Base-by-base conservation (phyloP, 371 early-diverging fungal genomes). In the Rhizopus sp. region DNA sequence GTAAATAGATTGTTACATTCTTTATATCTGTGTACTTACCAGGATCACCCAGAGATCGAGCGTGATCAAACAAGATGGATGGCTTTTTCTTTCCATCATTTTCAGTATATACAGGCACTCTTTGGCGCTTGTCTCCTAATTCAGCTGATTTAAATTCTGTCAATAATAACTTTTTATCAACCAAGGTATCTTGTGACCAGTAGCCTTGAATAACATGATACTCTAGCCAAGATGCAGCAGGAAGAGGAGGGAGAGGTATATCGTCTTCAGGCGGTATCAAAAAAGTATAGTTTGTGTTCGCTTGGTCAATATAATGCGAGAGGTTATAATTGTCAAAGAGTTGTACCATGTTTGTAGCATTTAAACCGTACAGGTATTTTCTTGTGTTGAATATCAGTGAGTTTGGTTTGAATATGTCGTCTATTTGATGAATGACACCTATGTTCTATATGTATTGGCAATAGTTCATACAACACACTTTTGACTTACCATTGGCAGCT, bases 181-280 rank as follows among this genome's bases (percentile, higher is more conserved):
- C 31, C n/a, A 83, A 51, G 31, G 64, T 56, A 15, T 76, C 55
- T 17, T 58, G 63, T 8, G 66, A 34, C 63, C 68, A 75, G 31
- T 63, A 52, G 0, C 73, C 75, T 16, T 67, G 50, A 5, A 81
- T 45, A 16, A 85, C 59, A 60, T 85, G 85, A 49, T 85, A 85
- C 7, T 56, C 54, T 3, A 85, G 66, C 66, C 75, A 66, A 34
- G 65, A 59, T 5, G 33, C 54, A 8, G 12, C 46, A 2, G 17
- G 16, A 37, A 37, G 7, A 16, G 7, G 8, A 29, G 46, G 23
- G 23, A 23, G 46, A 29, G 29, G 46, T 46, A 72, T 55, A 0
- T 57, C 64, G 6, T 75, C 75, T 53, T 72, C 68, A 6, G 62
- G 65, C 13, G 83, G 82, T 1, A 75, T 76, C 31, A 83, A 55